Conservation (phyloP, 2,329 filamentous ascomycete species). For the Epichloe hybrida region DNA sequence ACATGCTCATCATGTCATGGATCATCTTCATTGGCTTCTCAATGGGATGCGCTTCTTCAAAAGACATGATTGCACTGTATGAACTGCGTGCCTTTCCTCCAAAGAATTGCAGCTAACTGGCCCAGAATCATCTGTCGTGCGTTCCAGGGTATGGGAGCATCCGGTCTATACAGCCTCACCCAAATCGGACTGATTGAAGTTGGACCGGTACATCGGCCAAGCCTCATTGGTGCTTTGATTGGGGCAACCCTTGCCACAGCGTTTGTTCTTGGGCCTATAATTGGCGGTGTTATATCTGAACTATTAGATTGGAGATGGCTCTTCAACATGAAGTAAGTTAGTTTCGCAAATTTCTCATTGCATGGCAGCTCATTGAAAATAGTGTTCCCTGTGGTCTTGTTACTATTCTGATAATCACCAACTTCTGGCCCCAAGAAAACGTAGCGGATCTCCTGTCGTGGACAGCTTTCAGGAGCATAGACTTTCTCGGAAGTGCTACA, state of each 20-base stretch:
- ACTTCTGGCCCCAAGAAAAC: slow-evolving; percentile 29
- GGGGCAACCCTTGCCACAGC: slow-evolving; percentile 42
- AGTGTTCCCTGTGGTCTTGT: slow-evolving; percentile 37
- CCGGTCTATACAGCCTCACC: slow-evolving; percentile 46
- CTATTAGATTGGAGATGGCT: slow-evolving; percentile 43
- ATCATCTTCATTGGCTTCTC: slow-evolving; percentile 42
- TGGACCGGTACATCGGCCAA: slow-evolving; percentile 37
- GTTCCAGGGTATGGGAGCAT: slow-evolving; percentile 47
- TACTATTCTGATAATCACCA: slow-evolving; percentile 32
- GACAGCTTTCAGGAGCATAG: slow-evolving; percentile 32
- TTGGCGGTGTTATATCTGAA: slow-evolving; percentile 43
- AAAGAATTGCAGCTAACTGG: slow-evolving; percentile 9
- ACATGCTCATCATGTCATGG: slow-evolving; percentile 37
- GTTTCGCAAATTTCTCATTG: neutral
- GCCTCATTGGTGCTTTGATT: slow-evolving; percentile 40
- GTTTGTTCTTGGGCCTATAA: slow-evolving; percentile 43
- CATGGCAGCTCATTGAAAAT: slow-evolving; percentile 5
- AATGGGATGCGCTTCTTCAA: slow-evolving; percentile 36
- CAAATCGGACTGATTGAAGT: slow-evolving; percentile 45
- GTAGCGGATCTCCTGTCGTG: slow-evolving; percentile 24
- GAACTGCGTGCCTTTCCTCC: slow-evolving; percentile 8
- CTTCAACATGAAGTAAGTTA: slow-evolving; percentile 46
- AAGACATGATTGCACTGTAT: slow-evolving; percentile 37
- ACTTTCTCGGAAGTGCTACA: slow-evolving; percentile 37
- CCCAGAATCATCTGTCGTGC: slow-evolving; percentile 42